Evolutionary conservation across 2,329 filamentous ascomycete genomes (phyloP).

Genomic region (Colletotrichum melonis): DNA sequence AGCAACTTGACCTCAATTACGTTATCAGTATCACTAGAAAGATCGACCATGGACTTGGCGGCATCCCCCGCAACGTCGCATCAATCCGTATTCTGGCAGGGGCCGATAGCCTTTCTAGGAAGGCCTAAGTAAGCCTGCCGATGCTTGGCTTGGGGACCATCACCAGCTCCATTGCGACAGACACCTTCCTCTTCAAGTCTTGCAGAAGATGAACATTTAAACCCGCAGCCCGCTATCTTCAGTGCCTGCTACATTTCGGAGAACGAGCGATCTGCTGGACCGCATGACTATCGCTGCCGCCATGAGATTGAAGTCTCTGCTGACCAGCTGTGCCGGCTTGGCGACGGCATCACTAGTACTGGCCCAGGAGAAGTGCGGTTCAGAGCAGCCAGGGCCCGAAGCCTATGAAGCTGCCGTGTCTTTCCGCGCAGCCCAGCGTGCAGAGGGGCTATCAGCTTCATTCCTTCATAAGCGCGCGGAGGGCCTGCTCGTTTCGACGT

Average conservation of each 20-base stretch:
- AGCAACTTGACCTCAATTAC: background rate
- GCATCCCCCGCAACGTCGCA: background rate
- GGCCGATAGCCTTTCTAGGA: background rate
- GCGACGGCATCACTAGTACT: background rate
- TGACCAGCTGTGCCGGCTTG: background rate
- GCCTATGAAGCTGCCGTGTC: background rate
- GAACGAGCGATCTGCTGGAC: background rate
- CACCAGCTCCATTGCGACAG: slow-evolving; percentile 9
- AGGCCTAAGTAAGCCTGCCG: background rate
- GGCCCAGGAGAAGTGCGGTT: background rate
- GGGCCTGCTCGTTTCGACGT: slow-evolving; percentile 20
- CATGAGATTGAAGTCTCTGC: background rate
- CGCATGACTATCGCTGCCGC: background rate
- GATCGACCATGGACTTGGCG: background rate
- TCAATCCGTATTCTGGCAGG: background rate
- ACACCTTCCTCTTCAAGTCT: slow-evolving; percentile 23
- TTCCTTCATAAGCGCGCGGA: slow-evolving; percentile 3
- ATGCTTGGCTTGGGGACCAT: background rate
- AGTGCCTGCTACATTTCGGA: background rate
- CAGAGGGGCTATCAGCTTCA: background rate
- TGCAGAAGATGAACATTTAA: background rate
- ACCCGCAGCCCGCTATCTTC: background rate
- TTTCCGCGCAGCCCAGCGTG: background rate
- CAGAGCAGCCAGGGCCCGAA: background rate
- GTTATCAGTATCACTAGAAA: background rate